Base-by-base conservation (phyloP, 2,329 filamentous ascomycete genomes). In the Microdochium nivale region DNA sequence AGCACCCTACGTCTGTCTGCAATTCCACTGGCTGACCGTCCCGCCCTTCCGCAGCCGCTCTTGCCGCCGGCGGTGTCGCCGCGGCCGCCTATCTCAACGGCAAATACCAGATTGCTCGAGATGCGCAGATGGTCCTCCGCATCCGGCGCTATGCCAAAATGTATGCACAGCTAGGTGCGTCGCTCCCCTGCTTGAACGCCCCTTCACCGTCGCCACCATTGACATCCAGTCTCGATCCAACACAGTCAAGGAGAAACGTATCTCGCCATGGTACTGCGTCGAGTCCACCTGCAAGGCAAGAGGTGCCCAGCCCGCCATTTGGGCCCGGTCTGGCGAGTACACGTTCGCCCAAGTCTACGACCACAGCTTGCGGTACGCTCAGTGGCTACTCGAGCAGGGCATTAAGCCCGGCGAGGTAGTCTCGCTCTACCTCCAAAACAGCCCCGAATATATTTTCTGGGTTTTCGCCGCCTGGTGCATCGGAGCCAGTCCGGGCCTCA, bases 401-500 rank as follows among this genome's bases (percentile, higher is more conserved):
- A 74, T 86, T 24, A 69, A 73, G 58, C 73, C 76, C 0, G 74
- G 76, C 2, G 74, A 84, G 25, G 67, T 85, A 3, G 80, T 86
- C 1, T 78, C 74, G 2, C 72, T 87, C 51, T 85, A 82, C 62
- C 75, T 86, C 60, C 75, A 74, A 59, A 88, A 87, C 62, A 77
- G 78, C 7, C 73, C 79, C 1, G 81, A 87, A 50, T 86, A 86
- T 55, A 57, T 86, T 9, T 78, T 84, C 51, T 73, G 75, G 4
- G 83, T 81, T 77, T 58, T 86, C n/a, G 84, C 76, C 0, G 66
- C 81, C 3, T 77, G 78, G 73, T 74, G 78, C 3, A 77, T 87
- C 49, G 84, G 84, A 2, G 79, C 79, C 13, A 80, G 80, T 0
- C 84, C 84, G 0, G 83, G 84, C 1, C 75, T 84, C 66, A 81